Evolutionary conservation across 1,139 yeast genomes (phyloP).

Genomic region (Blastobotrys capitulatus): DNA sequence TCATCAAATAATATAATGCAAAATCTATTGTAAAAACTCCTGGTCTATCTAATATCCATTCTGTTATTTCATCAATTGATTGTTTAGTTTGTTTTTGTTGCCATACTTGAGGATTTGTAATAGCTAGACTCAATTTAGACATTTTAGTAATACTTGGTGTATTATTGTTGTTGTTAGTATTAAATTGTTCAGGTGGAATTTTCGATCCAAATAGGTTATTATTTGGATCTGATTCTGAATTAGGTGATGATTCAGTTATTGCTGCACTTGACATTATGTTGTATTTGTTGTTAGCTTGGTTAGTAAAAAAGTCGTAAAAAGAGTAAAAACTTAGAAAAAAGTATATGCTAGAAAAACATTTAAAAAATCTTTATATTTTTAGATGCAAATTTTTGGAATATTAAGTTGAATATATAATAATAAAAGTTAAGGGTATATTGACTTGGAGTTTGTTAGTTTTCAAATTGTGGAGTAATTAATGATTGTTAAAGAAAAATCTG

Average conservation of each 20-base stretch:
- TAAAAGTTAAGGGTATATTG: no score
- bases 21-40: not conserved
- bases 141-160: not conserved
- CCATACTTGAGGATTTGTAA: not conserved
- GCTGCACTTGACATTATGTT: not conserved
- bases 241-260: not conserved
- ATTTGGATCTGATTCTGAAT: no score
- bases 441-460: no score
- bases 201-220: not conserved
- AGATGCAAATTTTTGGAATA: no score
- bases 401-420: no score
- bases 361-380: no score
- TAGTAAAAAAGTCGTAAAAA: no score
- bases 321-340: no score
- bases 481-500: no score
- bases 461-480: no score
- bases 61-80: not conserved
- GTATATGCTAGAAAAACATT: no score
- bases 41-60: not conserved
- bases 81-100: not conserved
- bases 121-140: not conserved
- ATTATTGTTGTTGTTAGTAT: not conserved
- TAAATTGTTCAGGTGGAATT: not conserved
- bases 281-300: no score
- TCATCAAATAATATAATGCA: constrained; percentile 4